phyloP scores from a whole-genome alignment of 78 protist genomes.

The Tieghemostelium lacteum region DNA sequence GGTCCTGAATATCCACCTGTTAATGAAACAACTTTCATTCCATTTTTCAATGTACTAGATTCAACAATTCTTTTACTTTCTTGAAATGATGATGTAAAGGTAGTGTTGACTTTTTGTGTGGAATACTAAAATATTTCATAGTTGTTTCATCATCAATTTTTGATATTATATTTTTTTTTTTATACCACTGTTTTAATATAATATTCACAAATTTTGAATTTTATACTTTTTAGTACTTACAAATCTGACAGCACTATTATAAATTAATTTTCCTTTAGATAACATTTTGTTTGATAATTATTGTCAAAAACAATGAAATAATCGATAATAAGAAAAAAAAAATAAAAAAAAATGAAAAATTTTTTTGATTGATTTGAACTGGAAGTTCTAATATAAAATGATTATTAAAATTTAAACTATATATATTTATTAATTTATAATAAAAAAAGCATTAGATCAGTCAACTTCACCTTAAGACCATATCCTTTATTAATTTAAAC shows the following conservation, averaged over 20 bases:
- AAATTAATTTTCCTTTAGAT: neutral
- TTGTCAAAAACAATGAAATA: too few species aligned
- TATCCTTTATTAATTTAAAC: too few species aligned
- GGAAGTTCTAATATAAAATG: too few species aligned
- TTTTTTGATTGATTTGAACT: too few species aligned
- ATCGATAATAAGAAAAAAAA: too few species aligned
- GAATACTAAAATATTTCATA: neutral
- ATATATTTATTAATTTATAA: too few species aligned
- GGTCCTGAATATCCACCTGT: conserved; percentile 73
- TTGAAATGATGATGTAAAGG: conserved; percentile 1
- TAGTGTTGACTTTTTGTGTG: neutral
- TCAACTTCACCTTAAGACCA: too few species aligned
- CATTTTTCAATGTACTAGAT: conserved; percentile 44
- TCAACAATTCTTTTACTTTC: conserved; percentile 63
- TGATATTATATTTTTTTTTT: too few species aligned
- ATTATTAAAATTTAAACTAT: too few species aligned
- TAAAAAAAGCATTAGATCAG: too few species aligned
- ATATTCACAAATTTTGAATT: neutral
- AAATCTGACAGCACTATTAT: neutral
- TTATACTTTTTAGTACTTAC: neutral
- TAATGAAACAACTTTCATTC: conserved; percentile 70
- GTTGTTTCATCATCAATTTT: neutral
- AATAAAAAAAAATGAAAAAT: too few species aligned
- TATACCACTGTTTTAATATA: neutral
- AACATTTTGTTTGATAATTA: too few species aligned